Evolutionary conservation across 2,329 filamentous ascomycete genomes (phyloP).

Genomic region (Trichoderma hamatum): DNA sequence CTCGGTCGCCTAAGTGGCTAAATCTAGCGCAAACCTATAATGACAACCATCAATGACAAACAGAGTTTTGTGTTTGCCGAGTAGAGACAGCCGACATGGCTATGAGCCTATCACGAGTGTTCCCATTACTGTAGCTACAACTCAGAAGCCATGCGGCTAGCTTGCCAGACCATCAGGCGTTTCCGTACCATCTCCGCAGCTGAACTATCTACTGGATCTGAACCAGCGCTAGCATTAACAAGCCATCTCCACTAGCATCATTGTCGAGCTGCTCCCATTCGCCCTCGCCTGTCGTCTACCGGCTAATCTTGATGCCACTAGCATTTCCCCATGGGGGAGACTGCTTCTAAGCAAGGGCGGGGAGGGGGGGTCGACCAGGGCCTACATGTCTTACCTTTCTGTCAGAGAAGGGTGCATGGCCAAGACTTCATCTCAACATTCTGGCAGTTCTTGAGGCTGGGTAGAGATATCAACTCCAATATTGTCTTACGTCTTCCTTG

Average conservation of each 20-base stretch:
- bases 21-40: background rate
- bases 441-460: background rate
- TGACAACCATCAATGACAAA: background rate
- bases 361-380: background rate
- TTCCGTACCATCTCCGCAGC: conserved; percentile 6
- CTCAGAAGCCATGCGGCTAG: background rate
- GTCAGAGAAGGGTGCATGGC: background rate
- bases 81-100: background rate
- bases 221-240: background rate
- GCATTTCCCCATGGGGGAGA: conserved; percentile 14
- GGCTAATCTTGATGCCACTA: conserved; percentile 8
- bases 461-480: background rate
- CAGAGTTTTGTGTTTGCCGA: background rate
- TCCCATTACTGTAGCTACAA: background rate
- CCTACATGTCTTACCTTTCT: conserved; percentile 1
- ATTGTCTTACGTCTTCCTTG: background rate
- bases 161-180: background rate
- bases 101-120: background rate
- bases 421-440: background rate
- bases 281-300: conserved; percentile 17
- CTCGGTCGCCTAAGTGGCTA: conserved; percentile 5
- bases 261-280: background rate
- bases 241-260: background rate
- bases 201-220: background rate
- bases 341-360: conserved; percentile 1